Base-by-base conservation (phyloP, 2,329 filamentous ascomycete genomes). In the Trichoderma atroviride region DNA sequence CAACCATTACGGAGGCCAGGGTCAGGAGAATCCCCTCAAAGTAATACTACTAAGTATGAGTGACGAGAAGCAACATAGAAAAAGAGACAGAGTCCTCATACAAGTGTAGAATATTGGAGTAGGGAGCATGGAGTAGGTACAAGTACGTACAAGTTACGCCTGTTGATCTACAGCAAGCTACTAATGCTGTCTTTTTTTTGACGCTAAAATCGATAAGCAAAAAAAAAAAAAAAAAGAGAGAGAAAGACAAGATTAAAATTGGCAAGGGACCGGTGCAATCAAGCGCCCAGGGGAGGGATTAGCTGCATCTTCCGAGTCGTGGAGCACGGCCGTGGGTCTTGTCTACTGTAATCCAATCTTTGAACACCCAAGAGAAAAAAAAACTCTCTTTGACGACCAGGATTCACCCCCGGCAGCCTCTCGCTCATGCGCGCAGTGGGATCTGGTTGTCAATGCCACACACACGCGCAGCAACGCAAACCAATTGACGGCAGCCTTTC, bases 231-330 rank as follows among this genome's bases (percentile, higher is more conserved):
- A 40, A 67, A 35, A n/a, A 29, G 55, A 68, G 22, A 59, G 55
- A 52, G 22, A 63, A 47, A 56, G 61, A 64, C 61, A 56, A 43
- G 61, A 64, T 64, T 55, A 63, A 69, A 64, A 62, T 63, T 63
- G 33, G 67, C 57, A 53, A 35, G 67, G 67, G 52, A 56, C 52
- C 59, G 40, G 53, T 43, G 50, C 67, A 47, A 61, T 69, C 61
- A 64, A 40, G 33, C 24, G 50, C 60, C 52, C 55, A 57, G 59
- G 60, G 60, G 60, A 57, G 37, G 37, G 60, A 64, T 69, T 69
- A 57, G 59, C 59, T 64, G 60, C 67, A 69, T 69, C 27, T 62
- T 57, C 35, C 35, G 60, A 63, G 35, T 52, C 53, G 61, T 57
- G 67, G 59, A 69, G 59, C 67, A 37, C 60, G 13, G 57, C 47